Base-by-base conservation (phyloP, 2,329 filamentous ascomycete genomes). In the Paraconiothyrium sp. region DNA sequence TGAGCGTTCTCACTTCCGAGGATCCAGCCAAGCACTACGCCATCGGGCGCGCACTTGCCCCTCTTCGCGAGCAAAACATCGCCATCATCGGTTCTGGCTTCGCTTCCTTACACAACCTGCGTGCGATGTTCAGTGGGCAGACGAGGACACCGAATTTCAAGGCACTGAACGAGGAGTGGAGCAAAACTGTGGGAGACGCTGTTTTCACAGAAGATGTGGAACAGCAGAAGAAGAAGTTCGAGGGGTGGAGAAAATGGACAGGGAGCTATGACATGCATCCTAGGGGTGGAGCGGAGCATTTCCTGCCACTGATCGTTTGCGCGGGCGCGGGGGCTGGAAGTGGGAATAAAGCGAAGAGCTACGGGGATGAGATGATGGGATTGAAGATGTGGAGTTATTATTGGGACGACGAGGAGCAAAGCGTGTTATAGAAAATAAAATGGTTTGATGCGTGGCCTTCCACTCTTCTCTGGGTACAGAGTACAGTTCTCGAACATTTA, bases 71-170 rank as follows among this genome's bases (percentile, higher is more conserved):
- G 41, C 76, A 81, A 32, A 86, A 86, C 73, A 78, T 89, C n/a
- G 86, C 86, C 66, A 81, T 89, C 58, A 67, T 88, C 44, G 86
- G 86, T n/a, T 87, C 85, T 0, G 86, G 86, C 27, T 88, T 88
- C 66, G 85, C 86, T 0, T 85, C 83, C 2, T 79, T 88, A 59
- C 86, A 88, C 72, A 88, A 88, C 70, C 68, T 88, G 9, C 74
- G 78, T 27, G 67, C 80, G 34, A 83, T 88, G 81, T 79, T 82
- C 64, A 67, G 65, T 8, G 73, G 72, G 37, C 59, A 58, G 4
- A 63, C 69, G 1, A 57, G 62, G 2, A 72, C 70, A 0, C 73
- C 74, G 0, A 55, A 65, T 1, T 80, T 80, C 66, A 74, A 73
- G 60, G 59, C 61, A 14, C 61, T 72, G 32, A 77, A 75, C 47